A percentile compares a stretch with the other conserved stretches of the same genome.
Evolutionary conservation across 2,329 filamentous ascomycete species (phyloP).

Genomic region (Colletotrichum gigasporum): DNA sequence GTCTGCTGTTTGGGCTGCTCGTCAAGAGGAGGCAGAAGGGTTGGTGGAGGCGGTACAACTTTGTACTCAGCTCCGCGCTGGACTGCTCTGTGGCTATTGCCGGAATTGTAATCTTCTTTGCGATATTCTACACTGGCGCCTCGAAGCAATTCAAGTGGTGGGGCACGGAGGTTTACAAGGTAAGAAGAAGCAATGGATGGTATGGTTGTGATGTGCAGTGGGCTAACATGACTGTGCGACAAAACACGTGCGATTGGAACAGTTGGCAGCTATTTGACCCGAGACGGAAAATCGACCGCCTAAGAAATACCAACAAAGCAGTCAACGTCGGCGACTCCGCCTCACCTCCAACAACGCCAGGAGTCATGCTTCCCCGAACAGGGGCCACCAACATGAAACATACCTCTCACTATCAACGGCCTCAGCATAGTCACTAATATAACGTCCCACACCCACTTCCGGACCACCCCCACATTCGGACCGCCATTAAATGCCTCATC

Average conservation of each 20-base stretch:
- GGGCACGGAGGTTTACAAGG: slow-evolving; percentile 39
- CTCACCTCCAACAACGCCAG: too few relatives aligned
- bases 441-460: too few relatives aligned
- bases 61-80: slow-evolving; percentile 42
- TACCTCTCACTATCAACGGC: too few relatives aligned
- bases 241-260: slow-evolving; percentile 31
- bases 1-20: slow-evolving; percentile 39
- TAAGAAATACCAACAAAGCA: neutral
- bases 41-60: slow-evolving; percentile 45
- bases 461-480: too few relatives aligned
- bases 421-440: too few relatives aligned
- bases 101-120: slow-evolving; percentile 45
- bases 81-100: slow-evolving; percentile 43
- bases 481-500: too few relatives aligned
- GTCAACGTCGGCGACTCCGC: too few relatives aligned
- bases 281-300: neutral
- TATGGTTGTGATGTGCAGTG: neutral
- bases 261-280: slow-evolving; percentile 17
- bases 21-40: slow-evolving; percentile 36
- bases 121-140: slow-evolving; percentile 42
- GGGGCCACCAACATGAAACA: too few relatives aligned
- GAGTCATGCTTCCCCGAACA: too few relatives aligned
- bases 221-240: neutral
- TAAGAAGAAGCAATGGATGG: neutral
- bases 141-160: slow-evolving; percentile 40